These are phyloP conservation scores for Oryza australiensis DNA, from an alignment of 176 grass and related monocot species.

Conservation along the genomic window DNA sequence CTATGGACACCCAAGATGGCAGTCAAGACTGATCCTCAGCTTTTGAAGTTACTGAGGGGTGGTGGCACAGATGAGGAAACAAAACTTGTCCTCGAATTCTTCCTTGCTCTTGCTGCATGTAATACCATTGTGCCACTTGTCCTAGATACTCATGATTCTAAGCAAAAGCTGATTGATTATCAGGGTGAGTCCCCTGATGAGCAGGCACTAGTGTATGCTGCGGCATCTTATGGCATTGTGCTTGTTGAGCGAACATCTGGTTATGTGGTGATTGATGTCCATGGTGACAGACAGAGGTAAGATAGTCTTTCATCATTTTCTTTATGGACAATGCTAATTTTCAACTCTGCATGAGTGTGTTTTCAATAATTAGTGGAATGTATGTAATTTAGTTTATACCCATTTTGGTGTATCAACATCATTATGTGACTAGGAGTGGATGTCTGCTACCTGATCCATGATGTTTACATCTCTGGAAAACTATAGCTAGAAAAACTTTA, in stretches of 20 bases:
- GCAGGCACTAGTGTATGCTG: constrained; percentile 83
- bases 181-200: constrained; percentile 93
- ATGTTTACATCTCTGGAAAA: constrained; percentile 25
- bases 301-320: constrained; percentile 26
- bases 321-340: constrained; percentile 7
- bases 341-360: neutral
- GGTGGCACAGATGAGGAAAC: constrained; percentile 43
- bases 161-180: constrained; percentile 79
- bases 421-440: constrained; percentile 7
- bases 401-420: neutral
- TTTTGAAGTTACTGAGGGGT: constrained; percentile 53
- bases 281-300: constrained; percentile 81
- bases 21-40: constrained; percentile 61
- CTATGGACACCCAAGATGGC: constrained; percentile 75
- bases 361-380: neutral
- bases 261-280: constrained; percentile 66
- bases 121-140: constrained; percentile 86
- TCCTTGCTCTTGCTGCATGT: constrained; percentile 70
- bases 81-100: constrained; percentile 61
- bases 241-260: constrained; percentile 83
- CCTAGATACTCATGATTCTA: constrained; percentile 56
- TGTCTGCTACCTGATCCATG: neutral
- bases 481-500: neutral
- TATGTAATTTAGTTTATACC: neutral
- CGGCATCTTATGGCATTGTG: constrained; percentile 86